Evolutionary conservation across 306 rosid species (phyloP).

Genomic region (Sophora flavescens): DNA sequence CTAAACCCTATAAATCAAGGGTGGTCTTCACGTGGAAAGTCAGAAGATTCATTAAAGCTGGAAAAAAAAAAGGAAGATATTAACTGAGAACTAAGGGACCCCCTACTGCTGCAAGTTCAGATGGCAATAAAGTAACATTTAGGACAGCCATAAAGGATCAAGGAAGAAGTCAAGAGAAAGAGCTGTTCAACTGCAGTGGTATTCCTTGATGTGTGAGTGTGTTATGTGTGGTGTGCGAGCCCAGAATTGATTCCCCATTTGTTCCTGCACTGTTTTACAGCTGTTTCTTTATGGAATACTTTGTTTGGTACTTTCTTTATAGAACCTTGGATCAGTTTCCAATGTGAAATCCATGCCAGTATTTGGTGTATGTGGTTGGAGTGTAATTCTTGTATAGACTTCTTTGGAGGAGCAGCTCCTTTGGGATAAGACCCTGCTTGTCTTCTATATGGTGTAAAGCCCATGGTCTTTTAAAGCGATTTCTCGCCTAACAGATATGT

Average conservation of each 20-base stretch:
- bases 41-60: not conserved
- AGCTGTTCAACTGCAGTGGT: not conserved
- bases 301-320: not conserved
- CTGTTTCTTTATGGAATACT: not conserved
- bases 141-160: not conserved
- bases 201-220: not conserved
- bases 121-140: not conserved
- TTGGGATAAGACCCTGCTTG: too few species aligned
- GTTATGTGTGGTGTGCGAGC: too few species aligned
- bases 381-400: too few species aligned
- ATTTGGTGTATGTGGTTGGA: too few species aligned
- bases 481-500: too few species aligned
- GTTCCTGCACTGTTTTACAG: not conserved
- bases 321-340: not conserved
- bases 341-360: too few species aligned
- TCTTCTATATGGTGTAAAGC: too few species aligned
- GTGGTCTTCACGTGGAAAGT: constrained; percentile 32
- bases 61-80: not conserved
- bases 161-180: constrained; percentile 19
- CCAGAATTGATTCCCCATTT: too few species aligned
- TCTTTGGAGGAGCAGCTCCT: too few species aligned
- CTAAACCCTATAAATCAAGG: constrained; percentile 43
- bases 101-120: constrained; percentile 20
- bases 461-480: too few species aligned
- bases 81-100: constrained; percentile 27